Conservation (phyloP, 169 alveolate species). For the Eimeria maxima region DNA sequence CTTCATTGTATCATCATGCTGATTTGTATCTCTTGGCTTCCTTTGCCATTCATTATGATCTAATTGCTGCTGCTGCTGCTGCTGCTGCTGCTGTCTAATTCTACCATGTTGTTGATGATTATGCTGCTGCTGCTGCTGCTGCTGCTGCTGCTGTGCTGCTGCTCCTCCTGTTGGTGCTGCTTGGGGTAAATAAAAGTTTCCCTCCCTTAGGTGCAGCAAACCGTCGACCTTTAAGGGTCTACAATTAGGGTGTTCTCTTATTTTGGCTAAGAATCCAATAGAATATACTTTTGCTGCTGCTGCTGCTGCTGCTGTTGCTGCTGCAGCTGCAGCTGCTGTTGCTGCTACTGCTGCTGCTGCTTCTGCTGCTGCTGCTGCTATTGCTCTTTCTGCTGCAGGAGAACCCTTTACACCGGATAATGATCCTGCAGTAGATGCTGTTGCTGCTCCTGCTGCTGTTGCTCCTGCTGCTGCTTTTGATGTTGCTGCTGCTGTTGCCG, state of each 20-base stretch:
- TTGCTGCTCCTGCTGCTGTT: too few relatives aligned
- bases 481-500: too few relatives aligned
- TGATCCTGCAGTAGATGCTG: too few relatives aligned
- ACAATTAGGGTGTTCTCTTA: neutral
- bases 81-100: conserved; percentile 19
- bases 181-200: neutral
- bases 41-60: conserved; percentile 49
- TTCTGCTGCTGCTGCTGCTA: too few relatives aligned
- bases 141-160: conserved; percentile 45
- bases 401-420: too few relatives aligned
- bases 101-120: too few relatives aligned
- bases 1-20: neutral
- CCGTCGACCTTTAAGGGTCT: neutral
- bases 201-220: neutral
- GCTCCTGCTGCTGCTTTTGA: too few relatives aligned
- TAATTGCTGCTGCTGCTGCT: neutral
- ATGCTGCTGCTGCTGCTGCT: conserved; percentile 56
- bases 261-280: conserved; percentile 28
- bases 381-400: too few relatives aligned
- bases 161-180: too few relatives aligned
- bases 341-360: neutral
- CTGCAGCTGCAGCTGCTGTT: neutral
- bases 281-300: conserved; percentile 8
- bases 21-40: neutral
- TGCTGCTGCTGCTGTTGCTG: conserved; percentile 58